These are phyloP conservation scores for Tilletia caries DNA, from an alignment of 1,284 basidiomycete species.

Conservation along the genomic window DNA sequence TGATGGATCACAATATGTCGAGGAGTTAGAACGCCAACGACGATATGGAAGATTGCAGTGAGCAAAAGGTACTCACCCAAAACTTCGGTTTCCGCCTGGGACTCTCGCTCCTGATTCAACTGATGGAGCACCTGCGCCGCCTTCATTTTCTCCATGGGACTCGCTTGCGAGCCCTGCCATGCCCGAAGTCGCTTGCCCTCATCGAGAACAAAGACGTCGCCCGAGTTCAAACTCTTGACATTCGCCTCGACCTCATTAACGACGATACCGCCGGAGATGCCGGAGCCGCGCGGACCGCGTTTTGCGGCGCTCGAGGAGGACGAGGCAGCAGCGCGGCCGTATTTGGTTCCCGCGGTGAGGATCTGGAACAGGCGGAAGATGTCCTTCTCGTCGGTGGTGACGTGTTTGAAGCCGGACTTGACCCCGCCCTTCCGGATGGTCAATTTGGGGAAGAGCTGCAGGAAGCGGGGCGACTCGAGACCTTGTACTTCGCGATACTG, in stretches of 20 bases:
- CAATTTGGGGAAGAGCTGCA: constrained; percentile 62
- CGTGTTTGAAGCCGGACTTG: constrained; percentile 64
- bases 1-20: background rate
- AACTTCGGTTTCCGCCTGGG: constrained; percentile 12
- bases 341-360: constrained; percentile 1
- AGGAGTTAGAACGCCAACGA: background rate
- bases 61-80: background rate
- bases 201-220: constrained; percentile 16
- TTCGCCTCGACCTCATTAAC: constrained; percentile 15
- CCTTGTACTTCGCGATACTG: constrained; percentile 66
- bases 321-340: background rate
- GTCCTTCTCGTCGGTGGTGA: constrained; percentile 12
- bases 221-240: background rate
- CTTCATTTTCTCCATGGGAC: constrained; percentile 22
- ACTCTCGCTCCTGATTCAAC: background rate
- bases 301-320: background rate
- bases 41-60: background rate
- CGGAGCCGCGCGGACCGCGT: background rate
- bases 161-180: constrained; percentile 14
- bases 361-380: constrained; percentile 16
- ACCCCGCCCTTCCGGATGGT: constrained; percentile 62
- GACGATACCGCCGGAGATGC: constrained; percentile 11
- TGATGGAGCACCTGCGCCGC: constrained; percentile 19
- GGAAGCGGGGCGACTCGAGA: constrained; percentile 62
- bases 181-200: constrained; percentile 14